Percentiles rank a stretch among this genome's conserved stretches.
phyloP scores from a whole-genome alignment of 78 protist genomes.

The Diacronema lutheri region DNA sequence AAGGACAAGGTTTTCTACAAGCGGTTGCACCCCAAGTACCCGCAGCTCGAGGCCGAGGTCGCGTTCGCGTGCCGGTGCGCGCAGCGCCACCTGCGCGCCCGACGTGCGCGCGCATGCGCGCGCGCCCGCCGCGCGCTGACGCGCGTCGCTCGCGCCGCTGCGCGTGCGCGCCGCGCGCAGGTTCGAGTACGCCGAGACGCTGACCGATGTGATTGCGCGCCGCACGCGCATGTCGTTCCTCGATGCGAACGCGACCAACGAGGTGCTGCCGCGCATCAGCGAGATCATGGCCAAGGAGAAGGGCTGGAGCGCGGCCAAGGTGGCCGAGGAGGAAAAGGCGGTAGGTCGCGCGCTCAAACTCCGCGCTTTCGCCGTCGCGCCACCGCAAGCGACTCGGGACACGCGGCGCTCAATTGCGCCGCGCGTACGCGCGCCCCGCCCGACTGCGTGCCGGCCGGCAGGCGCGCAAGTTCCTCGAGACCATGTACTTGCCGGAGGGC shows the following conservation, averaged over 20 bases:
- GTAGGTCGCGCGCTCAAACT: neutral
- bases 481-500: neutral
- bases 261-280: neutral
- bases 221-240: conserved; percentile 87
- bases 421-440: neutral
- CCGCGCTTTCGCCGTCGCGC: neutral
- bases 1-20: neutral
- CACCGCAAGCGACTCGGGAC: neutral
- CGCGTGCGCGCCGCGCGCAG: neutral
- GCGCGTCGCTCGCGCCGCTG: neutral
- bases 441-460: neutral
- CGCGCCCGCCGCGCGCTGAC: neutral
- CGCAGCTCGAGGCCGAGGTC: conserved; percentile 35
- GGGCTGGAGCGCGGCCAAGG: neutral
- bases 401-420: neutral
- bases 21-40: conserved; percentile 19
- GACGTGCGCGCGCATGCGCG: neutral
- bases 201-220: conserved; percentile 59
- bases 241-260: conserved; percentile 36
- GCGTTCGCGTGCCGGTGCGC: conserved; percentile 14
- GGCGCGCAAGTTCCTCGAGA: conserved; percentile 17
- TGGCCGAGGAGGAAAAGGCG: neutral
- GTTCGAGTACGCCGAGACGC: conserved; percentile 73
- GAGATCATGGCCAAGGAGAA: conserved; percentile 13
- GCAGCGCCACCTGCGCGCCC: neutral